Evolutionary conservation across 2,329 filamentous ascomycete species (phyloP), one percentile per base, ranked within the genome.

Genomic region (Fusarium sp.): DNA sequence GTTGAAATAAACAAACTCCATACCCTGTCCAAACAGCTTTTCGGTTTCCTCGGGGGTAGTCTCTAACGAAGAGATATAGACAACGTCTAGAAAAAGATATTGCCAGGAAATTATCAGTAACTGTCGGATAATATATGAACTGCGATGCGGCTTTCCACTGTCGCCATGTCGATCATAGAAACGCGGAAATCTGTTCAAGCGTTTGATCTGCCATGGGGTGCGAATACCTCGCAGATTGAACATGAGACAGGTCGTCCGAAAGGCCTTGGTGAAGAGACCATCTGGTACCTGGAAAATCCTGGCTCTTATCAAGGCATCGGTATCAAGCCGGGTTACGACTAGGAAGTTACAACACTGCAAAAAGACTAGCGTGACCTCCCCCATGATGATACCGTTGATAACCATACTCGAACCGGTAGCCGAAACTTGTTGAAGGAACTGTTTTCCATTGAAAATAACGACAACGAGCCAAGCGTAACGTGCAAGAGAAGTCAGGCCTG

Each of bases 11-110:
- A 40, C 30, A 44, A 58, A 62, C 39, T 68, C 65, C 9, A 37
- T 55, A 16, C 65, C 65, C 6, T 30, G 47, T 7, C 51, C 65
- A 57, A 62, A 68, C 4, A 62, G 41, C 16, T 39, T 50, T n/a
- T 58, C 47, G 15, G 52, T 28, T 36, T 51, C 48, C 6, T 51
- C 48, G 7, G 30, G 30, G 5, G 48, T 18, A 2, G 48, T 51
- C 3, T 51, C 31, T 9, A 51, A 16, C 0, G 48, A 37, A 18
- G 48, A 37, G 18, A 27, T 37, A 18, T 51, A 51, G 31, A 51
- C n/a, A 15, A 51, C 27, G 18, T 51, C 48, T 16, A 51, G 48
- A 9, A 51, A 34, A 6, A 51, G 48, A 9, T 51, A 51, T 10
- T 51, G 48, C 48, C 48, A 51, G 3, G 34, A 18, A 31, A 51